Evolutionary conservation across 2,329 filamentous ascomycete genomes (phyloP), one percentile per base, ranked within the genome.

Genomic region (Hymenoscyphus linearis): DNA sequence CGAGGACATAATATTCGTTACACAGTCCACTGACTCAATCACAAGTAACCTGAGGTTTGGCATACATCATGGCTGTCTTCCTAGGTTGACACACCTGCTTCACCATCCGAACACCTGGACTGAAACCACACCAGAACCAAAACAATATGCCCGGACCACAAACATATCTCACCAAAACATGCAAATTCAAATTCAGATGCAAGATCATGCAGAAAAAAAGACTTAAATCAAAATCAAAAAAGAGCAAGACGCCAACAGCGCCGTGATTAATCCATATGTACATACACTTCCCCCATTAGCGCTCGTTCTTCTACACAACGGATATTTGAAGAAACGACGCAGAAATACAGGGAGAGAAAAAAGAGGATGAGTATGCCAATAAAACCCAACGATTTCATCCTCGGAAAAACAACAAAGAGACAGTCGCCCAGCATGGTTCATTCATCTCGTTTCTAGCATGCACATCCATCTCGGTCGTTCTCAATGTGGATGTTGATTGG

Each of bases 401-500:
- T 61, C 55, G 27, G 55, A 50, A 57, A 62, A 55, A 44, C 22
- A 50, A 25, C 18, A n/a, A 57, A 31, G 55, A 59, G 52, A 61
- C 31, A 55, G 37, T 50, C 50, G 3, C 18, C 44, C 44, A 18
- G 22, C 16, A 27, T 31, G 60, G 18, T 31, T 55, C n/a, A 54
- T 63, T 50, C 44, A 50, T 50, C 40, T 25, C 44, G 22, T 50
- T 22, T 59, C 83, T 83, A 99, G 80, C 95, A 99, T 70, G 93
- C 87, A 77, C 95, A 99, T 61, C 93, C 92, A 72, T 96, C 91
- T 70, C 91, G 87, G 71, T 96, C 91, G 75, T 91, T 92, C 77
- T 96, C 93, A 69, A 97, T 90, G 77, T 96, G 91, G 75, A 99
- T 97, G 76, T 96, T 96, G 78, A 99, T 98, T 57, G 93, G 93